A percentile compares a stretch with the other conserved stretches of the same genome.
Conservation (phyloP, 257 asterid genomes). For the Galeopsis tetrahit region DNA sequence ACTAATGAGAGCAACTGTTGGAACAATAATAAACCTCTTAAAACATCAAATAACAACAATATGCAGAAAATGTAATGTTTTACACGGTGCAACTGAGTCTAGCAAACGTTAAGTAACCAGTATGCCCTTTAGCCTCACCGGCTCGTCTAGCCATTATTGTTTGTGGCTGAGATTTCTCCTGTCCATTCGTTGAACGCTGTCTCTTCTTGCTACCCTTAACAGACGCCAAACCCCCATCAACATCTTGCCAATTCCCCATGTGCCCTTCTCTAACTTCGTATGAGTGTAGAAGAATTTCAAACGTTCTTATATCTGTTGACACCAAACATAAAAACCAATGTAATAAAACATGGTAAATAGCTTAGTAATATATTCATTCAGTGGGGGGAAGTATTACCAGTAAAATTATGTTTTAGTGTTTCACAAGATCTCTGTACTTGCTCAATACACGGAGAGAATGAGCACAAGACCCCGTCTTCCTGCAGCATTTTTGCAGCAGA, state of each 20-base stretch:
- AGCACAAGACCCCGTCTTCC: constrained; percentile 88
- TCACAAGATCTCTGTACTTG: constrained; percentile 93
- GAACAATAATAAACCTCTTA: background rate
- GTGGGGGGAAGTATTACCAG: constrained; percentile 50
- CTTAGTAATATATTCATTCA: background rate
- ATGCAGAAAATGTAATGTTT: background rate
- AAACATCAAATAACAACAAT: constrained; percentile 4
- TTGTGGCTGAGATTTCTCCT: constrained; percentile 50
- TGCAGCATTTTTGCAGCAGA: constrained; percentile 93
- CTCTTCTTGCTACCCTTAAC: constrained; percentile 69
- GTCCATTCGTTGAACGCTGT: constrained; percentile 53
- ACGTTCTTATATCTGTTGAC: constrained; percentile 76
- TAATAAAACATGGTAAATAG: background rate
- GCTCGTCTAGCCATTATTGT: constrained; percentile 60
- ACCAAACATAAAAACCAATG: constrained; percentile 23
- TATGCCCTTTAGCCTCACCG: constrained; percentile 90
- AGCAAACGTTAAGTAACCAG: constrained; percentile 95
- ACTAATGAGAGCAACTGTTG: background rate
- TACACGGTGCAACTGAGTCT: constrained; percentile 61
- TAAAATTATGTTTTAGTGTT: constrained; percentile 62
- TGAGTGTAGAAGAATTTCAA: constrained; percentile 81
- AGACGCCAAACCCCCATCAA: constrained; percentile 43
- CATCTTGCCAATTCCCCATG: constrained; percentile 59
- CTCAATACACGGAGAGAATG: constrained; percentile 97
- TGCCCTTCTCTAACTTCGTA: constrained; percentile 79